Evolutionary conservation across 805 yeast species (phyloP), one percentile per base, ranked within the genome.

Genomic region (Nakazawaea wyomingensis): DNA sequence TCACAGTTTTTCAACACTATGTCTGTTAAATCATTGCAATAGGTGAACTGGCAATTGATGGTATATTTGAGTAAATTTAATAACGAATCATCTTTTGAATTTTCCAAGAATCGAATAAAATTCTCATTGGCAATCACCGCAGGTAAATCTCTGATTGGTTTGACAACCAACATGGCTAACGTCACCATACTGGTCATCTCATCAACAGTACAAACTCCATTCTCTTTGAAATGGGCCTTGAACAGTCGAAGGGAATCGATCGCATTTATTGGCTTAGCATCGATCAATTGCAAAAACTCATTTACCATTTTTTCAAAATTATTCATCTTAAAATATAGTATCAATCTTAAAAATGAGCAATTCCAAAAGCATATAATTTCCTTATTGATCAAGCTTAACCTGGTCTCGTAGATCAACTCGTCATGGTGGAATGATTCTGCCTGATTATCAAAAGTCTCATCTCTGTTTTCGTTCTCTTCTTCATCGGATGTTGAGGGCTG

Each of bases 341-440:
- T 24, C 21, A 42, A 30, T 18, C 10, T 35, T 17, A 36, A 16
- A 24, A 36, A 35, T 1, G 8, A 10, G 18, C 45, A 42, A 31
- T 31, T 42, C 45, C 45, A 42, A 32, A 36, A 42, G 17, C 26
- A 21, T 6, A 10, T 28, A 8, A 42, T 31, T 20, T 42, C 45
- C 4, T 36, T 4, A 16, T 24, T 36, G 11, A 42, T 16, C 11
- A 29, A 35, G 10, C 33, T 16, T 5, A 28, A 29, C 13, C 34
- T 35, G 7, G 17, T n/a, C 17, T 40, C 43, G 17, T 33, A 30
- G 7, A 17, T 35, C 30, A 33, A 35, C 6, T 40, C 43, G 20
- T 26, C 43, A 26, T 11, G 11, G 11, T 8, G 3, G n/a, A n/a
- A n/a, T 9, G 27, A 24, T 8, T 35, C 14, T 10, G 14, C 14